phyloP scores from a whole-genome alignment of 2,329 filamentous ascomycete species.

The Periconia sp. region DNA sequence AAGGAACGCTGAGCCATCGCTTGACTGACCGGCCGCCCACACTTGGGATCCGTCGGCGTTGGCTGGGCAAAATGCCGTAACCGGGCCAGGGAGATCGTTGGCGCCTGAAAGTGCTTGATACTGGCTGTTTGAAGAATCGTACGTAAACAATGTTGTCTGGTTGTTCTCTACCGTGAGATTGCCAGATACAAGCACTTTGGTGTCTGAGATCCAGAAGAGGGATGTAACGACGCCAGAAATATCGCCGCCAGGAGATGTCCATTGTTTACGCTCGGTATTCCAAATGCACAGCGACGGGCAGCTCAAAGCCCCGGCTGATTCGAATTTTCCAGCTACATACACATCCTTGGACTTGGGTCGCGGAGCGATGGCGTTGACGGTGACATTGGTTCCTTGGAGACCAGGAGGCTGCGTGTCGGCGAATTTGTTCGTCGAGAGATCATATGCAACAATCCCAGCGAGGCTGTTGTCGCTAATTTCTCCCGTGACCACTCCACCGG shows the following conservation, averaged over 20 bases:
- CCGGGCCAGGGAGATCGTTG: constrained; percentile 75
- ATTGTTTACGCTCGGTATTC: constrained; percentile 72
- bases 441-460: constrained; percentile 79
- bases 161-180: constrained; percentile 73
- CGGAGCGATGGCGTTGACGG: constrained; percentile 77
- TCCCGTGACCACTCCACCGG: constrained; percentile 81
- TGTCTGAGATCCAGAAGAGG: constrained; percentile 77
- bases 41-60: constrained; percentile 73
- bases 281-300: constrained; percentile 86
- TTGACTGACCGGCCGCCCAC: constrained; percentile 79
- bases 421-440: constrained; percentile 70
- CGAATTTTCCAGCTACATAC: constrained; percentile 86
- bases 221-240: constrained; percentile 73
- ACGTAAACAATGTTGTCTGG: constrained; percentile 71
- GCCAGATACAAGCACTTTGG: constrained; percentile 77
- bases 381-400: constrained; percentile 71
- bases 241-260: constrained; percentile 78
- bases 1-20: constrained; percentile 74
- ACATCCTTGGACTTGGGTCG: constrained; percentile 75
- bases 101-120: constrained; percentile 72
- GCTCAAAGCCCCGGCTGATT: constrained; percentile 79
- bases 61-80: constrained; percentile 77
- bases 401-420: constrained; percentile 73
- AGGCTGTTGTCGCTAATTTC: constrained; percentile 67
- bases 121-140: constrained; percentile 68